Evolutionary conservation across 768 basidiomycete species (phyloP), one percentile per base, ranked within the genome.

Genomic region (Termitomyces sp.): DNA sequence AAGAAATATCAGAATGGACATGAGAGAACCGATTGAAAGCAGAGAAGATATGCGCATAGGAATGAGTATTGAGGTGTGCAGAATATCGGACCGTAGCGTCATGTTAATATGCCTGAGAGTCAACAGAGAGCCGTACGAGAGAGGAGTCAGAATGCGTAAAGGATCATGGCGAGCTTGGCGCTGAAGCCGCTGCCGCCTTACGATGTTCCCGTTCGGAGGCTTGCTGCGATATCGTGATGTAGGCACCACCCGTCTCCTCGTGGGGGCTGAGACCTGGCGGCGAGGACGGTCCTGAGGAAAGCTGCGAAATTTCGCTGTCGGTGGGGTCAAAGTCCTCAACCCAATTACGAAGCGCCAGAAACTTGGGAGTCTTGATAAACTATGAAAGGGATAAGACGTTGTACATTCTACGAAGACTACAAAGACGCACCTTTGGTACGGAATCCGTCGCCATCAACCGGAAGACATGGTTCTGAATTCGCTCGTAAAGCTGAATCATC

Each of bases 381-480:
- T 94, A 61, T 15, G 48, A 32, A 53, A 58, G 40, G 22, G 57
- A 62, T 18, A 62, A 61, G 51, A 61, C 51, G 16, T 63, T 63
- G 63, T 61, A 61, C 59, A 44, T 59, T 40, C 7, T 18, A 42
- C 28, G 46, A 56, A 46, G 53, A 28, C 57, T 40, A 44, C 40
- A 55, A 15, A 24, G 57, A 68, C 79, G 33, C 68, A 92, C 92
- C 83, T 96, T 96, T 15, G 97, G 97, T n/a, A 99, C 90, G 7
- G 96, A 98, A 74, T 99, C 97, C 59, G 96, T 96, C 18, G 97
- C 95, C 92, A 99, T 96, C 68, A 99, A 72, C 51, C 96, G 86
- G 81, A 98, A 98, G 65, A 98, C 94, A 69, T 98, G 96, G 22
- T 83, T 90, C 76, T 98, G 97, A 58, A 99, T 99, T 59, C 96